These are phyloP conservation scores for Fusarium tuaranense DNA, from an alignment of 2,329 filamentous ascomycete species.

Conservation along the genomic window DNA sequence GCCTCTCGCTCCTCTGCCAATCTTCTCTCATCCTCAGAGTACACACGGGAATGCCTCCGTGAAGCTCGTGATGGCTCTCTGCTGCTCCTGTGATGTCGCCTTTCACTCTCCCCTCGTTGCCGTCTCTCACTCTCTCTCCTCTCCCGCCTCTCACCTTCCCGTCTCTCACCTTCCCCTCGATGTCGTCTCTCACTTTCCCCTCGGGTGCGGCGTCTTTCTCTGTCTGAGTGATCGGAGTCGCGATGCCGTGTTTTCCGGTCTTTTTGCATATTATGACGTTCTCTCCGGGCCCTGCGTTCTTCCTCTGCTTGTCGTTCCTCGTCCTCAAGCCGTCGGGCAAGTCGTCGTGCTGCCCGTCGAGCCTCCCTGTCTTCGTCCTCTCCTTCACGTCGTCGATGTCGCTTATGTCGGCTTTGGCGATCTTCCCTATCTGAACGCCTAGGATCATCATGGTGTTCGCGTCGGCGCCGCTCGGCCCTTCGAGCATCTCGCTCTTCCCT, in stretches of 20 bases:
- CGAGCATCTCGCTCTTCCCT: conserved; percentile 9
- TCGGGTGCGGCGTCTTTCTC: neutral
- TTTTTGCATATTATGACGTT: conserved; percentile 7
- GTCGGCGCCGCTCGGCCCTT: conserved; percentile 1
- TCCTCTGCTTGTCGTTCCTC: conserved; percentile 9
- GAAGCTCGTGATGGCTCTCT: conserved; percentile 10
- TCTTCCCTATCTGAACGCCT: neutral
- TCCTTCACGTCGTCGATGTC: conserved; percentile 5
- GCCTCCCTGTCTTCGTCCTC: conserved; percentile 2
- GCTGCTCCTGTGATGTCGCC: neutral
- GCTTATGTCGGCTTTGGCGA: conserved; percentile 7
- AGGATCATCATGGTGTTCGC: neutral
- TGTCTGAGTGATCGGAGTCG: neutral
- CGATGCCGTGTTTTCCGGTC: neutral
- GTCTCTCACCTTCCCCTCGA: neutral
- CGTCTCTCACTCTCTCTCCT: neutral
- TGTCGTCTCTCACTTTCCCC: neutral
- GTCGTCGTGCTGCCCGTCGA: neutral
- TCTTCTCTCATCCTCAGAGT: conserved; percentile 2
- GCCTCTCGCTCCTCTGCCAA: conserved; percentile 11
- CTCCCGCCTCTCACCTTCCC: neutral
- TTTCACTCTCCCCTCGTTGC: neutral
- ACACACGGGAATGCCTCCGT: neutral
- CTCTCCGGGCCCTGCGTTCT: conserved; percentile 3
- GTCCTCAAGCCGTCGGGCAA: conserved; percentile 4